Conservation (phyloP, 2,329 filamentous ascomycete genomes). For the Botryosphaeria dothidea region DNA sequence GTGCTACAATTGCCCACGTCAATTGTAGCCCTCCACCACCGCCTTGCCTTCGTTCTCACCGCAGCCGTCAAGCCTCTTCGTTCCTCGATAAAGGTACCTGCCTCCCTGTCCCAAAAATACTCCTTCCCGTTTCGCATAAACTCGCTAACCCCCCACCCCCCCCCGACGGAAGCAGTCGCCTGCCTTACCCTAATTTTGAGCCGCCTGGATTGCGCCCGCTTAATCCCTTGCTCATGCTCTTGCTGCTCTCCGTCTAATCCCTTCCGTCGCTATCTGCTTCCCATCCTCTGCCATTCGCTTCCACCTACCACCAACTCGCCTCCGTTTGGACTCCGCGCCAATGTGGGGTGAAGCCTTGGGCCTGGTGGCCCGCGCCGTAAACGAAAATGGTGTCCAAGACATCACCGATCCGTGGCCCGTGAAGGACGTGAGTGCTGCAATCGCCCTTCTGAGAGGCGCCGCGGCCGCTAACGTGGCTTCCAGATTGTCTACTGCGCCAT, state of each 20-base stretch:
- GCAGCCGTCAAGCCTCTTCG: neutral
- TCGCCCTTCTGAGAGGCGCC: too few species aligned
- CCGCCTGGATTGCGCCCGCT: constrained; percentile 11
- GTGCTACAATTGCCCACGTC: constrained; percentile 14
- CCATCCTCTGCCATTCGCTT: neutral
- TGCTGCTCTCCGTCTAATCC: neutral
- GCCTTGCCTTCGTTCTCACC: neutral
- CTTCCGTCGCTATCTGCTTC: neutral
- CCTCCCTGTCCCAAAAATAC: neutral
- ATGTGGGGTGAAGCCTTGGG: constrained; percentile 13
- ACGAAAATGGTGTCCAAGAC: constrained; percentile 29
- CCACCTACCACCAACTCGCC: neutral
- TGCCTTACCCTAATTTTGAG: neutral
- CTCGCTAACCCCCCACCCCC: constrained; percentile 3
- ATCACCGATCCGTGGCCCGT: constrained; percentile 40
- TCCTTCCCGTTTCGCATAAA: constrained; percentile 4
- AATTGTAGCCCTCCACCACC: constrained; percentile 4
- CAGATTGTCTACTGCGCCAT: constrained; percentile 40
- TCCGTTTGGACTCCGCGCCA: neutral
- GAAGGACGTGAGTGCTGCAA: constrained; percentile 41
- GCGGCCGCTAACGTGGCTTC: constrained; percentile 56
- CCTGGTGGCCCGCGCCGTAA: constrained; percentile 25
- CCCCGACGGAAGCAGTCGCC: constrained; percentile 1
- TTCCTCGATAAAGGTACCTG: neutral
- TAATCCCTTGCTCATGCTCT: constrained; percentile 14